Conservation (phyloP, 495 filamentous ascomycete genomes). For the Tuber brumale region DNA sequence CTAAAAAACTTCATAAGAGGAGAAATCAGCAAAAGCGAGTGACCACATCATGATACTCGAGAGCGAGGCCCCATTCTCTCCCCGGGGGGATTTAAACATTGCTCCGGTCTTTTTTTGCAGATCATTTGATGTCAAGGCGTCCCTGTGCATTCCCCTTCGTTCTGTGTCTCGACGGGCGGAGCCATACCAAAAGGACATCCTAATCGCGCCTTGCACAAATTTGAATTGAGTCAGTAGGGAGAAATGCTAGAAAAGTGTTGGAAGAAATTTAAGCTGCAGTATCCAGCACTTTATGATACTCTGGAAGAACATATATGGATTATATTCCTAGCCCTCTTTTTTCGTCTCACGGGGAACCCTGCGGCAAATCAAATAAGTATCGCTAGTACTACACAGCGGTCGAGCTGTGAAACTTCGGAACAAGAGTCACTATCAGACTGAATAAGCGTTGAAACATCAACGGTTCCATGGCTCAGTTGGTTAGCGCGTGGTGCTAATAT, state of each 20-base stretch:
- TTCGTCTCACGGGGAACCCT: not conserved
- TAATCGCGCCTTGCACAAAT: not conserved
- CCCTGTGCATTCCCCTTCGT: no score
- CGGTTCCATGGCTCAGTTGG: slow-evolving; percentile 30
- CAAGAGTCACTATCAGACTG: not conserved
- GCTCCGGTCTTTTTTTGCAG: no score
- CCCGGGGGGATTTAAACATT: no score
- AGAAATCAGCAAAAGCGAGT: no score
- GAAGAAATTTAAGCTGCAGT: not conserved
- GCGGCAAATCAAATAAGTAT: not conserved
- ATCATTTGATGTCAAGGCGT: no score
- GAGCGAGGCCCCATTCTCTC: no score
- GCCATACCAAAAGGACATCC: not conserved
- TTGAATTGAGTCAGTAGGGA: not conserved
- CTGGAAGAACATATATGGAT: not conserved
- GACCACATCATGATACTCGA: no score
- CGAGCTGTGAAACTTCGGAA: not conserved
- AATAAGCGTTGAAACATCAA: not conserved
- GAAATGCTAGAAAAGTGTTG: no score
- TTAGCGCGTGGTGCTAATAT: slow-evolving; percentile 31
- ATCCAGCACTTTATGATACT: not conserved
- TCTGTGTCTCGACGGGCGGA: no score
- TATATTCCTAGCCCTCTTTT: not conserved
- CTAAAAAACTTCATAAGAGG: no score
- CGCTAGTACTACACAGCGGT: not conserved